Base-by-base conservation (phyloP, 1,139 yeast genomes). In the Suhomyces ambrosiae region DNA sequence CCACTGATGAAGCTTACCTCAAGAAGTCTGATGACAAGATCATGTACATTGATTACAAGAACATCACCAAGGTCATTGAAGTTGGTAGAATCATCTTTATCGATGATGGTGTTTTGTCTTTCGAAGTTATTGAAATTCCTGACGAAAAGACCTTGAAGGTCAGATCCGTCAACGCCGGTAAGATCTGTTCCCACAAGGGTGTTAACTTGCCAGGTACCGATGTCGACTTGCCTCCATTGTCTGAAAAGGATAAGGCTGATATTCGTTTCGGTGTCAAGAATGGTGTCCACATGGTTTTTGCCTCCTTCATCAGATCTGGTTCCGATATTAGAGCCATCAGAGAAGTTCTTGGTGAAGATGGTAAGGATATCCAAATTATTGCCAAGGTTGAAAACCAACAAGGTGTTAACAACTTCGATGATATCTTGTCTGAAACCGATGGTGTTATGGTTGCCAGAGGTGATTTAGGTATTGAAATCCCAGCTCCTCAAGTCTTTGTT, bases 401-500 rank as follows among this genome's bases (percentile, higher is more conserved):
- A 75, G 99, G 99, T 78, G 97, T 92, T 61, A 89, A 92, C 84
- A 92, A 92, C 82, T 92, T 92, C 66, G 98, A 92, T 68, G 97
- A 88, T 49, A 92, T 92, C 62, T 82, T 92, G 66, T 68, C 67
- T 58, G 95, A 83, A 68, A 92, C 98, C 48, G 98, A 94, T 65
- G 99, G 97, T 79, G 97, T 92, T 63, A 92, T 92, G 98, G 97
- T 92, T 65, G 99, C 99, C 59, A 84, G 99, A 74, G 99, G 98
- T 79, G 98, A 94, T 68, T 80, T 92, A 63, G 99, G 99, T 79
- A 92, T 92, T 62, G 99, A 92, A 78, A 92, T 92, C 61, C 98
- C 98, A 53, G 97, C 98, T 52, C 94, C 97, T 50, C 95, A 90
- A 77, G 99, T 92, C 48, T 89, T 92, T 65, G 92, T 94, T 60